Conservation (phyloP, 805 yeast species). For the Candida ulmi region DNA sequence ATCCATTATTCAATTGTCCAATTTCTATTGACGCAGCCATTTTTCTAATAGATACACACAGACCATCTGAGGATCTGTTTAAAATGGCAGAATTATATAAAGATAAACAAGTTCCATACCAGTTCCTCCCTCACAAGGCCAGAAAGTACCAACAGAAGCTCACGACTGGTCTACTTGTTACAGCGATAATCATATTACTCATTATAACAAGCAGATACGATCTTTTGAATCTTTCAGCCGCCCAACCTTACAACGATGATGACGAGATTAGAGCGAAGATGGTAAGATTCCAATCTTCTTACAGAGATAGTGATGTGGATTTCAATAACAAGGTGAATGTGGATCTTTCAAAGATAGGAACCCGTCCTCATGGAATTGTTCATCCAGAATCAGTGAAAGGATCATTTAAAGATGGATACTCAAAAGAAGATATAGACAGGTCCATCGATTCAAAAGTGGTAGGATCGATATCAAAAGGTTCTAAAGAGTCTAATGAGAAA, state of each 20-base stretch:
- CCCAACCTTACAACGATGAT: background rate
- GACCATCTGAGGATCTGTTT: no score
- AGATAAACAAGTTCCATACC: background rate
- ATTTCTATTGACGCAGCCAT: no score
- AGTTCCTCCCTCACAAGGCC: background rate
- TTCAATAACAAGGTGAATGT: background rate
- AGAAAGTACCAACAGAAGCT: background rate
- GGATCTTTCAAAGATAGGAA: background rate
- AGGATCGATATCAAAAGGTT: conserved; percentile 7
- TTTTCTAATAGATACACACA: no score
- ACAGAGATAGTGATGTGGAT: background rate
- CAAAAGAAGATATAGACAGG: conserved; percentile 9
- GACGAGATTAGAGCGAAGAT: background rate
- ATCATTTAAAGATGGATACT: conserved; percentile 1
- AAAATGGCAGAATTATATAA: conserved; percentile 1
- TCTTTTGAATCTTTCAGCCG: background rate
- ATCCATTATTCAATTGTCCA: no score
- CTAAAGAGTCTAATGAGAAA: background rate
- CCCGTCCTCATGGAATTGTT: background rate
- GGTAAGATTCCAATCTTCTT: background rate
- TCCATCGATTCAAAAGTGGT: conserved; percentile 14
- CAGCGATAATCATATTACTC: background rate
- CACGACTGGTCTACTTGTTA: background rate
- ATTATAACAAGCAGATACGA: background rate
- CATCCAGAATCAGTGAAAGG: conserved; percentile 1